phyloP scores from a whole-genome alignment of 1,284 basidiomycete species.

The Microbotryomycetes sp. region DNA sequence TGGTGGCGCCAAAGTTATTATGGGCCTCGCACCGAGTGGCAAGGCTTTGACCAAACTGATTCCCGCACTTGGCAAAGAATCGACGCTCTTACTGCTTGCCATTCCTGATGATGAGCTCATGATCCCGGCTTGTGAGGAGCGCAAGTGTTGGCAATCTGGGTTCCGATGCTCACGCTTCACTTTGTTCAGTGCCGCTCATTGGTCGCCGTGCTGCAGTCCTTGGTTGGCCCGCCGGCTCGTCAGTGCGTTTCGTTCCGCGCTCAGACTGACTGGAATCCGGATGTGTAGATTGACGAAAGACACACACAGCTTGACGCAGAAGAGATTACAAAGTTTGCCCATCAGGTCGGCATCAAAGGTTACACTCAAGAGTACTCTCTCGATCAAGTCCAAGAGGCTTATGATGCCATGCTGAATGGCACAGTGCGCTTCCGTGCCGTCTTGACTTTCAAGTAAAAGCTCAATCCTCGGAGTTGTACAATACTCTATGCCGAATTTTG shows the following conservation, averaged over 20 bases:
- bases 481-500: too few species aligned
- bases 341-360: constrained; percentile 38
- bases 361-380: constrained; percentile 42
- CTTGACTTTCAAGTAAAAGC: constrained; percentile 21
- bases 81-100: constrained; percentile 39
- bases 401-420: constrained; percentile 38
- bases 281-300: background rate
- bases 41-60: constrained; percentile 39
- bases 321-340: constrained; percentile 39
- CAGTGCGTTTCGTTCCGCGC: background rate
- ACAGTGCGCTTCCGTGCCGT: constrained; percentile 42
- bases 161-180: background rate
- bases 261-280: background rate
- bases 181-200: constrained; percentile 37
- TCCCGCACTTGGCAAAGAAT: constrained; percentile 39
- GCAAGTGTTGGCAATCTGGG: background rate
- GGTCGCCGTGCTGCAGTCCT: constrained; percentile 39
- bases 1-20: constrained; percentile 38
- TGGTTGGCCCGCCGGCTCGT: constrained; percentile 41
- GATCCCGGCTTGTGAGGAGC: constrained; percentile 18
- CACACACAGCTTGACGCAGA: constrained; percentile 33
- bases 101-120: constrained; percentile 19
- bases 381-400: constrained; percentile 41
- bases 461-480: background rate
- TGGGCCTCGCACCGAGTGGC: constrained; percentile 40